Conservation (phyloP, 31 red algal genomes). For the Porphyra umbilicalis region DNA sequence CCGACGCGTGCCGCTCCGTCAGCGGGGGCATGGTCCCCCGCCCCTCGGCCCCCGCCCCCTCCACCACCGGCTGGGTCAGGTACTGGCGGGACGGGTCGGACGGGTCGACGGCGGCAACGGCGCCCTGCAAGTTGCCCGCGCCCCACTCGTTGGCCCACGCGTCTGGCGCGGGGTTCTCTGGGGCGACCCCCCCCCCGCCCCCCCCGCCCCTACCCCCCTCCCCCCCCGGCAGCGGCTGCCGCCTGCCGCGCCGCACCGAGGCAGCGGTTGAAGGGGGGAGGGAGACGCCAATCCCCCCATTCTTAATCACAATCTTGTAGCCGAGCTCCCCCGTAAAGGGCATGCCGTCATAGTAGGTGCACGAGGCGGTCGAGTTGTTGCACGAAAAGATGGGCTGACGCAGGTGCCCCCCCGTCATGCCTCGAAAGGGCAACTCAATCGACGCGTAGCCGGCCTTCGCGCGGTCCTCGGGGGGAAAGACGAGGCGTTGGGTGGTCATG, state of each 20-base stretch:
- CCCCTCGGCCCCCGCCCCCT: no score
- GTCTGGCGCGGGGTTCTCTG: no score
- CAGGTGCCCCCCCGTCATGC: constrained; percentile 47
- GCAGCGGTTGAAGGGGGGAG: constrained; percentile 59
- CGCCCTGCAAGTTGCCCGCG: no score
- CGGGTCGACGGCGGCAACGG: constrained; percentile 72
- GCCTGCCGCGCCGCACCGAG: constrained; percentile 29
- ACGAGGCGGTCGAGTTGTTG: constrained; percentile 43
- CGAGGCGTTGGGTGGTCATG: constrained; percentile 62
- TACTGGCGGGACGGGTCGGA: constrained; percentile 55
- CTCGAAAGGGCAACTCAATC: constrained; percentile 62
- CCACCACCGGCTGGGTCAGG: constrained; percentile 45
- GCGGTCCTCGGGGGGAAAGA: constrained; percentile 4
- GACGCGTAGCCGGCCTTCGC: constrained; percentile 21
- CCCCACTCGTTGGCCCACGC: constrained; percentile 22
- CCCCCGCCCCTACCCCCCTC: no score
- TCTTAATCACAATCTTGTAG: constrained; percentile 46
- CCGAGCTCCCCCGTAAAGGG: constrained; percentile 48
- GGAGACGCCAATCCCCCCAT: constrained; percentile 67
- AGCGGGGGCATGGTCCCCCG: no score
- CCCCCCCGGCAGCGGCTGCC: constrained; percentile 26
- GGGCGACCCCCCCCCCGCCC: no score
- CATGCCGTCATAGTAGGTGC: constrained; percentile 56
- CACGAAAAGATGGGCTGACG: constrained; percentile 68
- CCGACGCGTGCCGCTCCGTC: background rate